Evolutionary conservation across 2,329 filamentous ascomycete genomes (phyloP).

Genomic region (Didymella sp.): DNA sequence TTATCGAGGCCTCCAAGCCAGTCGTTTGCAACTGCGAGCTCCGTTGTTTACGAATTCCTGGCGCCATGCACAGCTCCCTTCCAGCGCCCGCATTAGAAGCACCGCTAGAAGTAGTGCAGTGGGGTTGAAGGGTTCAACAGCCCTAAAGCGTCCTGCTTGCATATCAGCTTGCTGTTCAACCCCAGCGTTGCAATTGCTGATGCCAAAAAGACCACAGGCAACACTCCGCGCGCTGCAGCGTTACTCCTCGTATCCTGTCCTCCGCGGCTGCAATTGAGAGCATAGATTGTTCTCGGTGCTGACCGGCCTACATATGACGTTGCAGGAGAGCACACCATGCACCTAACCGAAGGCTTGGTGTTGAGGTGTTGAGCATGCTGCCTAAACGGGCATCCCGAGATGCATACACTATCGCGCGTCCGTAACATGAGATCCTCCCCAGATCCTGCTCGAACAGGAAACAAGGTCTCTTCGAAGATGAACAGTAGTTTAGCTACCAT

Average conservation of each 20-base stretch:
- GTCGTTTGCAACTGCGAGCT: not conserved
- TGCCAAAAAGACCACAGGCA: not conserved
- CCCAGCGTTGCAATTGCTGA: conserved; percentile 5
- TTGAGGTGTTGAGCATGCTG: conserved; percentile 3
- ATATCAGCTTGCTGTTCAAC: conserved; percentile 4
- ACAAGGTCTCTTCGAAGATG: not conserved
- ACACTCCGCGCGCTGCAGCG: conserved; percentile 2
- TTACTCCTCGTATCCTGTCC: conserved; percentile 5
- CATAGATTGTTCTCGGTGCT: conserved; percentile 3
- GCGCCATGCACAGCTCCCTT: conserved; percentile 2
- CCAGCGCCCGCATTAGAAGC: conserved; percentile 12
- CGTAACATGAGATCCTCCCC: not conserved
- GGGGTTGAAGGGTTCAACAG: conserved; percentile 20
- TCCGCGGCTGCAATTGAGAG: not conserved
- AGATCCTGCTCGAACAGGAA: not conserved
- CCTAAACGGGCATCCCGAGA: conserved; percentile 5
- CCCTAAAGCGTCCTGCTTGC: not conserved
- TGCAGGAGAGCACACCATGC: conserved; percentile 2
- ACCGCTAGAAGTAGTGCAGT: conserved; percentile 13
- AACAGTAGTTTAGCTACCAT: not conserved
- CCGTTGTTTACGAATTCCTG: not conserved
- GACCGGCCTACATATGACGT: conserved; percentile 11
- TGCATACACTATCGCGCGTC: not conserved
- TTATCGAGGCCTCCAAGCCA: conserved; percentile 1
- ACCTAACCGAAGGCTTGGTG: conserved; percentile 14